Conservation (phyloP, 1,284 basidiomycete species). For the Coniferiporia weirii region DNA sequence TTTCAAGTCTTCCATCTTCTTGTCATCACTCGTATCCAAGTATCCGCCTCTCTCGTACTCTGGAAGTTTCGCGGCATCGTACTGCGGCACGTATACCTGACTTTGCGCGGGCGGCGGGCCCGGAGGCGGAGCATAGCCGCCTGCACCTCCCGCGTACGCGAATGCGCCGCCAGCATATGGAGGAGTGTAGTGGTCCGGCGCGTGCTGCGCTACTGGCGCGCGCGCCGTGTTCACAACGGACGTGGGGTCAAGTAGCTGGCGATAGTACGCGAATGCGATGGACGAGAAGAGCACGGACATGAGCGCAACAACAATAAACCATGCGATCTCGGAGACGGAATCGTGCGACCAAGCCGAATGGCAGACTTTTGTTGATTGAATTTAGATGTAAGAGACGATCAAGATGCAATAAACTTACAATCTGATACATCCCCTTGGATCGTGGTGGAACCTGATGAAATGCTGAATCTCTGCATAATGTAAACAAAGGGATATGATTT, state of each 20-base stretch:
- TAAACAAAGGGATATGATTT: neutral
- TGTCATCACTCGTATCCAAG: constrained; percentile 4
- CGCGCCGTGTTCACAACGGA: constrained; percentile 34
- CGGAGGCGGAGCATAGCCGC: constrained; percentile 34
- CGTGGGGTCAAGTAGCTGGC: constrained; percentile 62
- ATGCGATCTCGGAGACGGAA: constrained; percentile 57
- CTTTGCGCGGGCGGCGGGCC: constrained; percentile 37
- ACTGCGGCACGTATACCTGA: constrained; percentile 6
- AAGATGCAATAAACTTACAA: constrained; percentile 36
- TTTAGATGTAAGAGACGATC: constrained; percentile 9
- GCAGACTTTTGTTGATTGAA: constrained; percentile 44
- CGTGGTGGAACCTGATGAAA: constrained; percentile 31
- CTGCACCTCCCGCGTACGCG: constrained; percentile 22
- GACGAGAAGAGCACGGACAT: constrained; percentile 53
- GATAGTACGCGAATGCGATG: constrained; percentile 62
- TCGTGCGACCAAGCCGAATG: constrained; percentile 47
- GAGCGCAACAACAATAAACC: constrained; percentile 47
- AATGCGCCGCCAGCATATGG: constrained; percentile 31
- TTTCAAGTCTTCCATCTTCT: constrained; percentile 13
- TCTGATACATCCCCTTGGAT: constrained; percentile 32
- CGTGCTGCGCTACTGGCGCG: constrained; percentile 26
- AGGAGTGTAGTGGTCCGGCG: constrained; percentile 36
- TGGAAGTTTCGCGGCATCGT: constrained; percentile 14
- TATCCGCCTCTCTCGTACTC: constrained; percentile 17
- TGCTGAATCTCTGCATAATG: constrained; percentile 27